Evolutionary conservation across 1,139 yeast species (phyloP), one percentile per base, ranked within the genome.

Genomic region (Saccharomycopsis crataegensis): DNA sequence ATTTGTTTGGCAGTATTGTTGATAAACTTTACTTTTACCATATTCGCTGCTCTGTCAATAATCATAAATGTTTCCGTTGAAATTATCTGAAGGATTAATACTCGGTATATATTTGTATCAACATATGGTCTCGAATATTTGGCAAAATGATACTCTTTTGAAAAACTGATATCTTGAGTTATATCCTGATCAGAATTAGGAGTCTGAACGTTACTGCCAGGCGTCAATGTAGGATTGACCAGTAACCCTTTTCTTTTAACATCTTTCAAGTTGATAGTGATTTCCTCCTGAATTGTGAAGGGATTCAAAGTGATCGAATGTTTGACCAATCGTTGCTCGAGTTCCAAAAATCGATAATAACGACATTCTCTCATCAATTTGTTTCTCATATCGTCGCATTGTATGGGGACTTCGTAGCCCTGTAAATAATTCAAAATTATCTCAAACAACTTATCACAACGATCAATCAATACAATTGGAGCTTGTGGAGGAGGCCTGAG

Each of bases 401-500:
- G 66, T 16, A 86, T 71, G 0, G 72, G 70, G 6, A 75, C 60
- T 4, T 67, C 63, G 43, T 79, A 77, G 0, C 94, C 94, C 54
- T 77, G 37, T 86, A 67, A 1, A 80, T 62, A 46, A 74, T 36
- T 74, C 46, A 90, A 55, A 34, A 90, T 60, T 49, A 86, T 86
- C n/a, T 67, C 67, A 62, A 90, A 85, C 37, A 86, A 67, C 14
- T 64, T 66, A 0, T 86, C 75, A 6, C 56, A 51, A 12, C 49
- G 85, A 78, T 57, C 93, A 71, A 52, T 77, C 69, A 6, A 78
- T 68, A 28, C 76, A 74, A 75, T 70, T 32, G 94, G 82, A 46
- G 79, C 70, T 60, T 82, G 75, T 7, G 94, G 87, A 6, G 96
- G 95, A 1, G 97, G 96, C 42, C 96, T 71, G 9, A 86, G 66